Base-by-base conservation (phyloP, 2,329 filamentous ascomycete genomes). In the Ophiostoma sp. region DNA sequence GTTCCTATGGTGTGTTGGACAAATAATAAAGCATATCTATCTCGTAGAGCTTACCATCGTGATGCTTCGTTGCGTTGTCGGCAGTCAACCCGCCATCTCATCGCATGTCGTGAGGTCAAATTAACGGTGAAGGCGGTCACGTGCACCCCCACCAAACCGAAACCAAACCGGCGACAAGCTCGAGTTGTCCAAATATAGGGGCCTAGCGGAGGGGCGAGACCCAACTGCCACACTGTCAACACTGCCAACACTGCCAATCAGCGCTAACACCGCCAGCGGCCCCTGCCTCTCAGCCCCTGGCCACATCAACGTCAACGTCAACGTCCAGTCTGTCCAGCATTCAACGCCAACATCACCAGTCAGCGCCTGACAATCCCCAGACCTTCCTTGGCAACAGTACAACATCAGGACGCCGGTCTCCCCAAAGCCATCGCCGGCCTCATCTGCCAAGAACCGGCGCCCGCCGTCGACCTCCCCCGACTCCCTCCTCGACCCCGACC, bases 201-300 rank as follows among this genome's bases (percentile, higher is more conserved):
- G 68, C 39, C 62, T 69, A 67, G 68, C 68, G 41, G 62, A 69
- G 68, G 62, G 68, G 68, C 48, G 62, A 65, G 33, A 39, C 62
- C 62, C 33, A 39, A 23, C 62, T 41, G 62, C 62, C 62, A 65
- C 62, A 65, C 62, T 65, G 62, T 65, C 62, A 65, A 39, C 62
- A 65, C 62, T 65, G 62, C 41, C 62, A 65, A 23, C 62, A 65
- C 62, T 65, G 62, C 60, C 60, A 64, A 64, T 64, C 60, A 64
- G 60, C 20, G 62, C 62, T 39, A 62, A 62, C 57, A 33, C 57
- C 27, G 57, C 57, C 57, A 54, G 57, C 27, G 27, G 8, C 4
- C 27, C 60, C 35, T 35, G 23, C 62, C 17, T 41, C 15, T 60
- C 57, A 64, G 35, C 62, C 62, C 62, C 62, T 65, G 62, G 33